Evolutionary conservation across 2,329 filamentous ascomycete genomes (phyloP).

Genomic region (Zopfia rhizophila): DNA sequence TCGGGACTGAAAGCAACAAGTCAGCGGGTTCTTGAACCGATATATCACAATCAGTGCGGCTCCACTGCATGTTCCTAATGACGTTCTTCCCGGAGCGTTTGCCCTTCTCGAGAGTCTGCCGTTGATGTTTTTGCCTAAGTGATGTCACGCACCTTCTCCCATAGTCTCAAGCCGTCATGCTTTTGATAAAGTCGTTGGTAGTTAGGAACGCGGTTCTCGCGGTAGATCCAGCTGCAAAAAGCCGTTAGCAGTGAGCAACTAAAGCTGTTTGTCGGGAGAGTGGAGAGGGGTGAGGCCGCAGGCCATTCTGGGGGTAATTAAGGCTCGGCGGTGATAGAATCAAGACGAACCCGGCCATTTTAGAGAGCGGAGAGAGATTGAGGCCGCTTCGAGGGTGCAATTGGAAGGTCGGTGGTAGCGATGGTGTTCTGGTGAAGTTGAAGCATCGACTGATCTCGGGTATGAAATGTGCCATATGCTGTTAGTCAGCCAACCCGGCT

Average conservation of each 20-base stretch:
- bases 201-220: constrained; percentile 79
- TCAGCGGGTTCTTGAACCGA: too few relatives aligned
- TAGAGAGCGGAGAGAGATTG: constrained; percentile 50
- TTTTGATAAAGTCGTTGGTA: constrained; percentile 80
- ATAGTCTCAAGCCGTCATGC: constrained; percentile 77
- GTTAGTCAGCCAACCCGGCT: constrained; percentile 22
- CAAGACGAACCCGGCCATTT: constrained; percentile 55
- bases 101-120: not conserved
- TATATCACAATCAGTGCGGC: too few relatives aligned
- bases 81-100: not conserved
- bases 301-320: constrained; percentile 19
- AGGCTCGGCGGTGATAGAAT: not conserved
- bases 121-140: not conserved
- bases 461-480: constrained; percentile 32
- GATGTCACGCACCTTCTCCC: constrained; percentile 75
- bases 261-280: too few relatives aligned
- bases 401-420: constrained; percentile 43
- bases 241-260: constrained; percentile 40
- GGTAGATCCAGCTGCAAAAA: constrained; percentile 64
- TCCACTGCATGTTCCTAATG: not conserved
- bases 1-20: constrained; percentile 65
- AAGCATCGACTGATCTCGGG: constrained; percentile 25
- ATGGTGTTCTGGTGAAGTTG: constrained; percentile 29
- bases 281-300: constrained; percentile 22
- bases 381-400: constrained; percentile 41